Base-by-base conservation (phyloP, 192 early-diverging fungal genomes). In the Gryganskiella cystojenkinii region DNA sequence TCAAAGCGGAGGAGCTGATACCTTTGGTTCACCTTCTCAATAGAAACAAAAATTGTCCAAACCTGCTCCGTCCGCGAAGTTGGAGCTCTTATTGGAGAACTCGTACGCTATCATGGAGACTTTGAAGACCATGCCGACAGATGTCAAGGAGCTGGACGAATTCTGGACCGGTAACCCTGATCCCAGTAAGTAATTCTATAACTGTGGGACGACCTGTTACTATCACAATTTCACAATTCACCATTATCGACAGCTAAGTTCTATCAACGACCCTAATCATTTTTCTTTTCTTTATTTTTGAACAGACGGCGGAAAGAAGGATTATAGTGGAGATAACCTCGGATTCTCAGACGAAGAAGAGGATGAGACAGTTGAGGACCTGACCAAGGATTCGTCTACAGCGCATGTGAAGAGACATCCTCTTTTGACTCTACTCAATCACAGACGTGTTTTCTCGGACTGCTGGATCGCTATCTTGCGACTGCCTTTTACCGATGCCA, bases 391-490 rank as follows among this genome's bases (percentile, higher is more conserved):
- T 2, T 24, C 56, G 14, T 64, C 61, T 19, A 28, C 65, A 15
- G n/a, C 58, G 24, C 64, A 35, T 9, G 37, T 76, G 25, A 67
- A 68, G 33, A 67, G 46, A 47, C 72, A 76, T 37, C 72, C 72
- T 6, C 37, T 76, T 11, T 64, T 86, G 6, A 81, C 71, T n/a
- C 65, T 86, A n/a, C 35, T 65, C 27, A 85, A 83, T 33, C 94
- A 98, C 64, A 69, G 78, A 35, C 80, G 84, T 40, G 91, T 87
- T 13, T 96, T 96, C 59, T 89, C 88, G 37, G 90, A 93, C 34
- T 90, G 89, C 54, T 97, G 95, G 95, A 73, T 97, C 28, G 86
- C 87, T 3, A 80, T 94, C 49, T 76, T 98, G 67, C 74, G 87
- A 65, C 85, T 90, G 40, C 90, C 91, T 15, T 83, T 97, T 78